Evolutionary conservation across 2,329 filamentous ascomycete genomes (phyloP).

Genomic region (Cladosporium sp.): DNA sequence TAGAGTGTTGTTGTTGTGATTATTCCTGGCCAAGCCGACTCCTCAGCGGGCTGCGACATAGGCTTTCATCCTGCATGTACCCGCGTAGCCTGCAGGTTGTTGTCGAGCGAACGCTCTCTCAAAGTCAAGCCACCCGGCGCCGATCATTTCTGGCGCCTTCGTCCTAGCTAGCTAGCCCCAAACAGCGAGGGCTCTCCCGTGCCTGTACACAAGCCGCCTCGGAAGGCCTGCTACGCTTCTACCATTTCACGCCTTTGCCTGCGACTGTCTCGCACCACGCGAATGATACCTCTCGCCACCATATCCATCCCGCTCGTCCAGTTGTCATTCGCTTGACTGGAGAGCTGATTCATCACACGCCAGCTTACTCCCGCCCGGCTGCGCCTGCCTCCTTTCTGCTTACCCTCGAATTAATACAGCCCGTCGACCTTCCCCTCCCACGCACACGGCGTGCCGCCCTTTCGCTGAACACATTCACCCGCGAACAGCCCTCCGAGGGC

Average conservation of each 20-base stretch:
- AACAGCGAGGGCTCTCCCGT: not conserved
- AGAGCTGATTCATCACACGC: not conserved
- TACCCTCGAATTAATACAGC: not conserved
- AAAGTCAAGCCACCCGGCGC: not conserved
- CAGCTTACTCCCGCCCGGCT: not conserved
- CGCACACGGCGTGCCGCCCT: not conserved
- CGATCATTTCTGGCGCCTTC: not conserved
- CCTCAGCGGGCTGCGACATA: not conserved
- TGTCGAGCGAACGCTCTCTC: not conserved
- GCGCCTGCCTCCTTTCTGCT: slow-evolving; percentile 8
- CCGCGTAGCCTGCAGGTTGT: slow-evolving; percentile 1
- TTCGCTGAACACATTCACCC: slow-evolving; percentile 1
- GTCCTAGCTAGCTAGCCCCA: not conserved
- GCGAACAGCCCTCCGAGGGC: not conserved
- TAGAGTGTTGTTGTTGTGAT: not conserved
- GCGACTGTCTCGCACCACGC: not conserved
- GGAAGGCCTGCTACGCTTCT: not conserved
- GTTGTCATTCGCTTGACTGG: slow-evolving; percentile 12
- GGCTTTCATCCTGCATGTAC: not conserved
- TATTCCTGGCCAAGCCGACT: not conserved
- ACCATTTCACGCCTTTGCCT: not conserved
- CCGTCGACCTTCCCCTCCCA: not conserved
- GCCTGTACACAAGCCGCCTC: slow-evolving; percentile 1
- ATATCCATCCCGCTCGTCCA: not conserved
- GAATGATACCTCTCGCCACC: not conserved